These are phyloP conservation scores for Mucor piriformis DNA, from an alignment of 371 early-diverging fungal genomes.

Conservation along the genomic window DNA sequence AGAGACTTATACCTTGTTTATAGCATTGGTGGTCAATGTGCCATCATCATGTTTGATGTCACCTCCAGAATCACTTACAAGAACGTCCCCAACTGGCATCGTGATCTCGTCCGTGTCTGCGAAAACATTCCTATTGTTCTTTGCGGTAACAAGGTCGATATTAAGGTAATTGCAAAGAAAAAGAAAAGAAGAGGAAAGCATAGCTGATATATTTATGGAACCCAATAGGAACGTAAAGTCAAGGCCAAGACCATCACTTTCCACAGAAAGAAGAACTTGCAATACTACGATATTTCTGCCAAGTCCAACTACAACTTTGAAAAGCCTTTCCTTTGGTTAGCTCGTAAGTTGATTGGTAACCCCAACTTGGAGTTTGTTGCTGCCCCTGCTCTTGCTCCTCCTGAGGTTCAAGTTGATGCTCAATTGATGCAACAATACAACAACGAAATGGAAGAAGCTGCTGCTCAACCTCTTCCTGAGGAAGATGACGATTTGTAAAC, in stretches of 20 bases:
- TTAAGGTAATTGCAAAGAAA: slow-evolving; percentile 61
- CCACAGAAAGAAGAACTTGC: slow-evolving; percentile 99
- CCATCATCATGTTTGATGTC: slow-evolving; percentile 99
- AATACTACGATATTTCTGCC: slow-evolving; percentile 99
- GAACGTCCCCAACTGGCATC: slow-evolving; percentile 99
- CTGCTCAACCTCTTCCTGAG: slow-evolving; percentile 86
- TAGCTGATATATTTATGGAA: not conserved
- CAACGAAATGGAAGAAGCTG: slow-evolving; percentile 77
- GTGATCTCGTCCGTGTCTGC: slow-evolving; percentile 98
- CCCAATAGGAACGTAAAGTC: slow-evolving; percentile 97
- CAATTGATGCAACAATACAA: slow-evolving; percentile 79
- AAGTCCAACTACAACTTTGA: slow-evolving; percentile 99
- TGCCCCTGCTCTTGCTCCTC: slow-evolving; percentile 97
- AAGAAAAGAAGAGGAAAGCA: not conserved
- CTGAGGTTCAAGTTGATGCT: slow-evolving; percentile 91
- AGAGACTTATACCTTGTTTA: not conserved
- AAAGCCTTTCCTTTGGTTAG: slow-evolving; percentile 99
- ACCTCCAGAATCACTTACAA: slow-evolving; percentile 99
- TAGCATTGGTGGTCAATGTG: slow-evolving; percentile 98
- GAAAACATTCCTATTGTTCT: slow-evolving; percentile 99
- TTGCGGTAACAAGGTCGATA: slow-evolving; percentile 99
- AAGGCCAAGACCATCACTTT: slow-evolving; percentile 99
- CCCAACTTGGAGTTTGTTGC: slow-evolving; percentile 97
- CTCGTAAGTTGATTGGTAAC: slow-evolving; percentile 96
- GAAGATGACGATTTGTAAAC: slow-evolving; percentile 78